Percentiles rank a stretch among this genome's conserved stretches.
Evolutionary conservation across 495 filamentous ascomycete genomes (phyloP).

Genomic region (Extremus antarcticus): DNA sequence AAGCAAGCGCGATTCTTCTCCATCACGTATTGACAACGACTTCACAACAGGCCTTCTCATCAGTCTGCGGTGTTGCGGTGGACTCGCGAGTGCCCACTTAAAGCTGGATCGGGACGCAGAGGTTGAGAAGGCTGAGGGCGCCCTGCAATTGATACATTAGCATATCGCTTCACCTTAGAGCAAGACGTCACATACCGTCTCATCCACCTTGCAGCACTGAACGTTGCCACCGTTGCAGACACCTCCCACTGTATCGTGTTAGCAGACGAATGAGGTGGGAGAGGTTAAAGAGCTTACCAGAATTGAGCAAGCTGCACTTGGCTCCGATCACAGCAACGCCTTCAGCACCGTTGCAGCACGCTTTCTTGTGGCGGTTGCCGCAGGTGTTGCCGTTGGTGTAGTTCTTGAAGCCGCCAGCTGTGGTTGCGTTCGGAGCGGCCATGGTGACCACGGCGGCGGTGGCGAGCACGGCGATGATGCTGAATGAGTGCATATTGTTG

Average conservation of each 20-base stretch:
- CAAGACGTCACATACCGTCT: too few species aligned
- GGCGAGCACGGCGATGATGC: not conserved
- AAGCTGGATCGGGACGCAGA: too few species aligned
- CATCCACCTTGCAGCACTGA: not conserved
- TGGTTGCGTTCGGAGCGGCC: not conserved
- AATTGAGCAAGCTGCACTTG: not conserved
- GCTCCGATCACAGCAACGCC: not conserved
- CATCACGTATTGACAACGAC: too few species aligned
- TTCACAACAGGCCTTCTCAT: too few species aligned
- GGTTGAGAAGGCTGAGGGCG: too few species aligned
- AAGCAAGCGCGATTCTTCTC: too few species aligned
- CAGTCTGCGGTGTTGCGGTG: too few species aligned
- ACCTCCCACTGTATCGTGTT: not conserved
- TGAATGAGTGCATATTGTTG: not conserved
- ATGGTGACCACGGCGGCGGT: not conserved
- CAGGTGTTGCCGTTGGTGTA: not conserved
- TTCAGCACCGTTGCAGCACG: not conserved
- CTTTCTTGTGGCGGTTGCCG: not conserved
- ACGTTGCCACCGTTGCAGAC: not conserved
- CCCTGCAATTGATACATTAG: too few species aligned
- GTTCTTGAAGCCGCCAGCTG: not conserved
- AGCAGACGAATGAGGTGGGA: not conserved
- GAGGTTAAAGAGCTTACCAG: not conserved
- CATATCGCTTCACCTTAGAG: too few species aligned
- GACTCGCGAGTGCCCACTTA: too few species aligned